Base-by-base conservation (phyloP, 2,329 filamentous ascomycete species). In the Alternaria burnsii region DNA sequence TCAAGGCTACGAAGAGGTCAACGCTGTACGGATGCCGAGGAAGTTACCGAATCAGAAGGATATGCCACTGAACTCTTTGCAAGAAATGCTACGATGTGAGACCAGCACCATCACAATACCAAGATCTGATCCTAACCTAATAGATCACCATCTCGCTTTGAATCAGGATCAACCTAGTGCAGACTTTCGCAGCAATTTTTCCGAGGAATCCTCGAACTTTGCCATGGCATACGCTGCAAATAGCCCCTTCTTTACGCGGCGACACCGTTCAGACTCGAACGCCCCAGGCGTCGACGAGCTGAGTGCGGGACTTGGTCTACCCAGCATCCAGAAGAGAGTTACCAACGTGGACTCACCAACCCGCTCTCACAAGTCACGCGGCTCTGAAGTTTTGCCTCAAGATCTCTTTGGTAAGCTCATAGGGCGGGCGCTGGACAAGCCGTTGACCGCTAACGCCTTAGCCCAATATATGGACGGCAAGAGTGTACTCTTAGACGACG, bases 401-500 rank as follows among this genome's bases (percentile, higher is more conserved):
- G 47, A 30, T 18, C 55, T 69, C 9, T 60, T 63, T 57, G 62
- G 63, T 64, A 67, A 68, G 63, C 68, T 73, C 24, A 68, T 73
- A 16, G 64, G 52, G 9, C 52, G 52, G 58, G 71, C 71, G 24
- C 53, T 70, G 24, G 59, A 60, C 20, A 68, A 65, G 55, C 59
- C 69, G 47, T 63, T 73, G 40, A 72, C 68, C 12, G 65, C 69
- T 40, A 56, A 67, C 52, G 57, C 43, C 12, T 51, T 73, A 59
- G 70, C 65, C 52, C 58, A 62, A 22, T 62, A 61, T 26, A 46
- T 72, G 11, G 42, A 52, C 3, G 58, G 43, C n/a, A 54, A 55
- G 34, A 61, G 51, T 14, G 28, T 34, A 22, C 14, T 48, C 2
- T 40, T 28, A 10, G 51, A 44, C 10, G 46, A 55, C 20, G 48